Percentiles rank a stretch among this genome's conserved stretches.
These are phyloP conservation scores for Aspergillus thermomutatus DNA, from an alignment of 2,329 filamentous ascomycete genomes.

Conservation along the genomic window DNA sequence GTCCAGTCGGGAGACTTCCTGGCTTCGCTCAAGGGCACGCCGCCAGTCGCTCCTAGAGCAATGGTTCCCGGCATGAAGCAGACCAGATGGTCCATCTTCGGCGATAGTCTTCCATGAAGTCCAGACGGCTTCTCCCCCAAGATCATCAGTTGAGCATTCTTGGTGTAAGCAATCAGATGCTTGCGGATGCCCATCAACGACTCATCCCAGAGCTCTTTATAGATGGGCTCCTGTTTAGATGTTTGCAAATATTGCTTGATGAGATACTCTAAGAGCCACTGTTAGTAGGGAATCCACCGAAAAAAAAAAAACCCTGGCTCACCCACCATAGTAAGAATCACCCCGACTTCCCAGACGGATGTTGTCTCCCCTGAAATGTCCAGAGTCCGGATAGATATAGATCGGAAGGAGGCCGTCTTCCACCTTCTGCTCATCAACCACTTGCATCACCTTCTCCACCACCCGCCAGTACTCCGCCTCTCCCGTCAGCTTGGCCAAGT, in stretches of 20 bases:
- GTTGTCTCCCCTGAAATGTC: constrained; percentile 76
- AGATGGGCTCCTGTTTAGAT: constrained; percentile 77
- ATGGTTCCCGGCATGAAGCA: constrained; percentile 98
- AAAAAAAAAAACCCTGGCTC: background rate
- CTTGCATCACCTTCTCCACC: constrained; percentile 85
- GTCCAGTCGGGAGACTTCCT: constrained; percentile 70
- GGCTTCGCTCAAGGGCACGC: constrained; percentile 70
- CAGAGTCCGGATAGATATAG: constrained; percentile 76
- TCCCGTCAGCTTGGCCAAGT: constrained; percentile 88
- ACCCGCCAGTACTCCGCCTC: constrained; percentile 90
- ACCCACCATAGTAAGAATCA: constrained; percentile 80
- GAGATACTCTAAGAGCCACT: constrained; percentile 66
- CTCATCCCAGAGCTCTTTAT: constrained; percentile 91
- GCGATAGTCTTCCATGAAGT: constrained; percentile 61
- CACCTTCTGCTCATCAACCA: constrained; percentile 77
- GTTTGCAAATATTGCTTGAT: constrained; percentile 99
- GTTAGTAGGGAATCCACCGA: constrained; percentile 6
- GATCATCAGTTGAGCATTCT: constrained; percentile 76
- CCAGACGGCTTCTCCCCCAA: constrained; percentile 81
- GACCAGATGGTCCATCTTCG: constrained; percentile 97
- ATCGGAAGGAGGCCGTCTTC: constrained; percentile 87
- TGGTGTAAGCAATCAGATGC: constrained; percentile 85
- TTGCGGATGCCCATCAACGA: constrained; percentile 81
- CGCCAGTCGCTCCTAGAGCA: constrained; percentile 79
- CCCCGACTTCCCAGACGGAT: constrained; percentile 90